Conservation (phyloP, 2,329 filamentous ascomycete genomes). For the Chrysoporthe austroafricana region DNA sequence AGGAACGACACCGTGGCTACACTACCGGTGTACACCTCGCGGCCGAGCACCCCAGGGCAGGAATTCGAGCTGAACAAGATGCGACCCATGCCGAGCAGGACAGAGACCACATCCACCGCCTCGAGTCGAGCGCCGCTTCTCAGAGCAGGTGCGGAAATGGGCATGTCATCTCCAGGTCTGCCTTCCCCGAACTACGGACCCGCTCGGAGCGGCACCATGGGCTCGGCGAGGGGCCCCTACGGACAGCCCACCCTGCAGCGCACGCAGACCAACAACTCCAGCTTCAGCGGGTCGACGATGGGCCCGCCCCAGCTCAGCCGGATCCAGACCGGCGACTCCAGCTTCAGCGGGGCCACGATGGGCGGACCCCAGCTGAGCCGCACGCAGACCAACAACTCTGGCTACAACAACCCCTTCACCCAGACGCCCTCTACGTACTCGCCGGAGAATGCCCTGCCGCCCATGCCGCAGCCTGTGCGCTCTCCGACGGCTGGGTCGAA, state of each 20-base stretch:
- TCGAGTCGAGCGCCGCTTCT: slow-evolving; percentile 39
- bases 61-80: slow-evolving; percentile 58
- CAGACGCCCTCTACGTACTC: slow-evolving; percentile 20
- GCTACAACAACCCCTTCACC: slow-evolving; percentile 31
- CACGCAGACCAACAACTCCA: slow-evolving; percentile 34
- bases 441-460: slow-evolving; percentile 33
- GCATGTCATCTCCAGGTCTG: slow-evolving; percentile 36
- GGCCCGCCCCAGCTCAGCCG: slow-evolving; percentile 33
- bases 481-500: slow-evolving; percentile 31
- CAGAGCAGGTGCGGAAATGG: slow-evolving; percentile 38
- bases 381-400: slow-evolving; percentile 34
- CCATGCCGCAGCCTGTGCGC: slow-evolving; percentile 34
- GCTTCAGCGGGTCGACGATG: slow-evolving; percentile 26
- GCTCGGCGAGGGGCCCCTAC: slow-evolving; percentile 34
- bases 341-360: slow-evolving; percentile 25
- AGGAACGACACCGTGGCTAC: slow-evolving; percentile 65
- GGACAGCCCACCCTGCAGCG: slow-evolving; percentile 32
- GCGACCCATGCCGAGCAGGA: slow-evolving; percentile 48
- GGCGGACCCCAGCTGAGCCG: slow-evolving; percentile 32
- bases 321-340: slow-evolving; percentile 34
- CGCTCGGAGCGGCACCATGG: slow-evolving; percentile 30
- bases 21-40: slow-evolving; percentile 65
- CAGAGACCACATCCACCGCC: slow-evolving; percentile 35
- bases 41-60: slow-evolving; percentile 55
- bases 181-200: slow-evolving; percentile 33